These are phyloP conservation scores for Dacryopinax spathularia DNA, from an alignment of 768 basidiomycete species.

Conservation along the genomic window DNA sequence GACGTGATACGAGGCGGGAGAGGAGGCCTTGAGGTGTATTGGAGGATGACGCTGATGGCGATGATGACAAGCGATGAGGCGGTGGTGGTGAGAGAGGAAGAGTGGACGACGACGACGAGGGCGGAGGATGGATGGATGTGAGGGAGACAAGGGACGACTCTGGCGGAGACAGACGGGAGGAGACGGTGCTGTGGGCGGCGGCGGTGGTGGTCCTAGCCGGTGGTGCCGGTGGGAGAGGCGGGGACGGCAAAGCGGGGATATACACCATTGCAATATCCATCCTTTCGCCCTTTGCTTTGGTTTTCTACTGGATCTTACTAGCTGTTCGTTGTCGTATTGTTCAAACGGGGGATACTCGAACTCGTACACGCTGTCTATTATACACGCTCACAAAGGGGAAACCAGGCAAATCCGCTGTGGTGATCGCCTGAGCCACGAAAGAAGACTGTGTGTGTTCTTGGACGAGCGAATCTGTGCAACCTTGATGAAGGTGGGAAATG, in stretches of 20 bases:
- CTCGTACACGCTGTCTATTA: no score
- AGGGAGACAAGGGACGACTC: not conserved
- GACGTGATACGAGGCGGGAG: conserved; percentile 18
- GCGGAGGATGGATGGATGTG: conserved; percentile 41
- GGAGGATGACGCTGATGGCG: conserved; percentile 29
- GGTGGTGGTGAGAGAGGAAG: conserved; percentile 28
- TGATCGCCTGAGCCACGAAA: no score
- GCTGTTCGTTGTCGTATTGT: not conserved
- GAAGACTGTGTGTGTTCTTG: no score
- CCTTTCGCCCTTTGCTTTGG: no score
- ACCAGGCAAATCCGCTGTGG: no score
- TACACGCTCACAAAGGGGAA: no score
- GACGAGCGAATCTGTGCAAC: no score
- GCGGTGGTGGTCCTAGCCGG: no score
- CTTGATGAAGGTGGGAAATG: no score
- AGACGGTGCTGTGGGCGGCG: no score
- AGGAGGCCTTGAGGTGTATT: conserved; percentile 17
- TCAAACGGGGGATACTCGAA: not conserved
- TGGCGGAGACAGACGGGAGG: not conserved
- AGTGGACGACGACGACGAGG: conserved; percentile 46
- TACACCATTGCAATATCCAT: not conserved
- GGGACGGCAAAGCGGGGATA: not conserved
- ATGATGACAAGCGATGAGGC: conserved; percentile 15
- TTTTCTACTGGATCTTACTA: not conserved
- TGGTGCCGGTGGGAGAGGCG: not conserved